Evolutionary conservation across 192 early-diverging fungal genomes (phyloP).

Genomic region (Irineochytrium annulatum): DNA sequence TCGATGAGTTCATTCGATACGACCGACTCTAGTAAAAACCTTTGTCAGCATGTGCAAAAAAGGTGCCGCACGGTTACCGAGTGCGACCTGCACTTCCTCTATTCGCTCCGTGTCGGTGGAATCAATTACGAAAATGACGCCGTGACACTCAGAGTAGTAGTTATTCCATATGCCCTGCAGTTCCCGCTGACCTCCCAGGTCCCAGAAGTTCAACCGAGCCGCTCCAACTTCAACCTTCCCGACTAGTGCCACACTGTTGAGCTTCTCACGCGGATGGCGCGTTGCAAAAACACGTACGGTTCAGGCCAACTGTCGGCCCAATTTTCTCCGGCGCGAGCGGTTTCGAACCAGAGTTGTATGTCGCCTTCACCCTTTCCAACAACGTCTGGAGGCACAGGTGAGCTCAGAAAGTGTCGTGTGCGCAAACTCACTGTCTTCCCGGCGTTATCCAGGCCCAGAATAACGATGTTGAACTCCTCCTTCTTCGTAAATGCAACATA

Average conservation of each 20-base stretch:
- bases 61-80: slow-evolving; percentile 51
- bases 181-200: slow-evolving; percentile 88
- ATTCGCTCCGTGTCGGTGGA: slow-evolving; percentile 75
- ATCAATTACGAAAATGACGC: slow-evolving; percentile 90
- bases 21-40: slow-evolving; percentile 59
- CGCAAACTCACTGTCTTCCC: slow-evolving; percentile 78
- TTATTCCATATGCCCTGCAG: slow-evolving; percentile 88
- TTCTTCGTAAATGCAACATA: slow-evolving; percentile 84
- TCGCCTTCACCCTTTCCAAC: slow-evolving; percentile 83
- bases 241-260: slow-evolving; percentile 41
- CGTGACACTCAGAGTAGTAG: slow-evolving; percentile 92
- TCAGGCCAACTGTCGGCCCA: slow-evolving; percentile 89
- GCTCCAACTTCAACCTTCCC: slow-evolving; percentile 69
- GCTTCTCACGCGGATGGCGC: neutral
- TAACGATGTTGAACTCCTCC: slow-evolving; percentile 94
- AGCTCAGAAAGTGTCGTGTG: neutral
- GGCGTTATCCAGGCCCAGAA: slow-evolving; percentile 94
- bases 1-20: slow-evolving; percentile 70
- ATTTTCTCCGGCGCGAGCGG: slow-evolving; percentile 87
- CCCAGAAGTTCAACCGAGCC: slow-evolving; percentile 86
- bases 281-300: slow-evolving; percentile 55
- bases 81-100: slow-evolving; percentile 68
- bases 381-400: slow-evolving; percentile 61
- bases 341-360: slow-evolving; percentile 59
- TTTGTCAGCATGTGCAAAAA: slow-evolving; percentile 3